Evolutionary conservation across 331 rosid genomes (phyloP), one percentile per base, ranked within the genome.

Genomic region (Malus hybrid): DNA sequence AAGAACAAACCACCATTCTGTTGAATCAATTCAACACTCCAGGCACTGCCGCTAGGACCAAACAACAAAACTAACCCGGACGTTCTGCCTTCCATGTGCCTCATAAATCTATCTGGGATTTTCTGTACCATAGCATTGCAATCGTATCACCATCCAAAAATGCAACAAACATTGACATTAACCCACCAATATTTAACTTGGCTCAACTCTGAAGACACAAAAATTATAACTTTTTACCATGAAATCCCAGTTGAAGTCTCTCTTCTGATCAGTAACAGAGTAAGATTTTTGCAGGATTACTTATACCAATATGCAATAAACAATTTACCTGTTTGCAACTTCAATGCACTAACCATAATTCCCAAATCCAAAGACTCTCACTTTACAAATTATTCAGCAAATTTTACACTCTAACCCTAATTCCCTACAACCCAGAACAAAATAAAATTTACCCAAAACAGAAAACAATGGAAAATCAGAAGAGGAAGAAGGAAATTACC

Each of bases 11-110:
- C 83, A 70, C 78, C 88, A 16, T 87, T 85, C 73, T 85, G 87
- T 84, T 84, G 86, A 75, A 83, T 61, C 52, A 93, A 83, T 60
- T 82, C 83, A 66, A 86, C 89, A 3, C 34, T 81, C 98, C 98
- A 93, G 12, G 72, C 78, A 20, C 88, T 89, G 82, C 97, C 89
- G 29, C 97, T 86, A 3, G 97, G 97, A 80, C 98, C 98, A 56
- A 78, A 87, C 70, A 93, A 79, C 8, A 83, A 68, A 79, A 91
- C 91, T 61, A 77, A 77, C 36, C 92, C 92, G 2, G 82, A 68
- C n/a, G 85, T 80, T 74, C 77, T 80, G 26, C 89, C 92, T 80
- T 89, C 87, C 88, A 93, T 75, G 82, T 71, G 87, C 73, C 63
- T 52, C 60, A 83, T 34, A 48, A 93, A 91, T 42, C 79, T 85